phyloP scores from a whole-genome alignment of 768 basidiomycete genomes.

The Rhizopogon vinicolor region DNA sequence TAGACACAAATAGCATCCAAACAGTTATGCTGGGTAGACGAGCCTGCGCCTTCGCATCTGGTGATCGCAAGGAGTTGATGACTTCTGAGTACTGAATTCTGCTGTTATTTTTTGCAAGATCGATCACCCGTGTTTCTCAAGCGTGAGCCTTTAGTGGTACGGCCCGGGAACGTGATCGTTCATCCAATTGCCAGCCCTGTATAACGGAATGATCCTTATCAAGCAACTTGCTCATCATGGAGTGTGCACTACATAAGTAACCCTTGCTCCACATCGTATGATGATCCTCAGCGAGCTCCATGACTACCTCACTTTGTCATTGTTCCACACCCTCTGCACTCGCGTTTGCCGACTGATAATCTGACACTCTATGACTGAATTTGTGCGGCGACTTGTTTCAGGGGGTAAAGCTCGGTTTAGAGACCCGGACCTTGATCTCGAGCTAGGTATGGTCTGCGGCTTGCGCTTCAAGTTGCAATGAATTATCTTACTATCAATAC shows the following conservation, averaged over 20 bases:
- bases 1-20: too few species aligned
- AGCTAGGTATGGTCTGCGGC: slow-evolving; percentile 58
- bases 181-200: too few species aligned
- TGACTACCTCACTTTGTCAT: background rate
- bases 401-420: slow-evolving; percentile 76
- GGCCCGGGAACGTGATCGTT: too few species aligned
- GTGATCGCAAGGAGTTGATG: too few species aligned
- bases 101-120: too few species aligned
- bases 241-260: too few species aligned
- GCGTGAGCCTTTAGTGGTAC: too few species aligned
- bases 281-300: background rate
- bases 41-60: background rate
- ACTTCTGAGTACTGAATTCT: too few species aligned
- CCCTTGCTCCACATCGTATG: background rate
- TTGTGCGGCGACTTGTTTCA: slow-evolving; percentile 72
- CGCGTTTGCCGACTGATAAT: background rate
- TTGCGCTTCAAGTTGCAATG: background rate
- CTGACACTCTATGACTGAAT: slow-evolving; percentile 47
- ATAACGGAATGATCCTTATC: too few species aligned
- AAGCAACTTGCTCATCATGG: too few species aligned
- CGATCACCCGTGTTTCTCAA: too few species aligned
- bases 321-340: background rate
- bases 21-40: background rate
- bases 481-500: slow-evolving; percentile 7
- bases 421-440: slow-evolving; percentile 61